Evolutionary conservation across 768 basidiomycete genomes (phyloP), one percentile per base, ranked within the genome.

Genomic region (Boletellus ananas): DNA sequence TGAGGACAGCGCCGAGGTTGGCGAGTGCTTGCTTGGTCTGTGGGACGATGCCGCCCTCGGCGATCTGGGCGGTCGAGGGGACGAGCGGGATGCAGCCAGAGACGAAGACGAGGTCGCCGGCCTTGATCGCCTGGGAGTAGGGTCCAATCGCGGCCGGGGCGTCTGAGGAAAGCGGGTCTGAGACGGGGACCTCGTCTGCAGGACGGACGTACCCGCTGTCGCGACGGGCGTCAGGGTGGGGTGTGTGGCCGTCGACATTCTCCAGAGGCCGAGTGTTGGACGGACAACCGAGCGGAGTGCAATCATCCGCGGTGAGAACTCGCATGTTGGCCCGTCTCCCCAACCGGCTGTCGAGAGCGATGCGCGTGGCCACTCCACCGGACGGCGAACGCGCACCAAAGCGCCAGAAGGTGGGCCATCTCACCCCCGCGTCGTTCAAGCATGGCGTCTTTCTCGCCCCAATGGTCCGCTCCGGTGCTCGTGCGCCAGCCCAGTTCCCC

Each of bases 391-490:
- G 66, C 23, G 66, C 72, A 11, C 25, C 71, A 0, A 89, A 89
- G 63, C 78, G 81, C 8, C 70, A 73, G 35, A 80, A 74, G 58
- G 58, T 79, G 9, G 80, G 78, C 14, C 79, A 82, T 56, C 75
- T 90, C 16, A 84, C 84, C 0, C 63, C 75, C 1, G 82, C 84
- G 25, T 84, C 91, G 55, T 99, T 93, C 73, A 85, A 85, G 56
- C 78, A 90, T 71, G 94, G 93, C 10, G 74, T 97, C 27, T 87
- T 96, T 62, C 79, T 99, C n/a, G 95, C 96, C 3, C 96, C 96
- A 2, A 99, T 99, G 96, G 96, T 99, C 45, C 81, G 94, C 63
- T 95, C 91, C 50, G 91, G 94, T 52, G 86, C 87, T 56, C 70
- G 90, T 93, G 69, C 61, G 87, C 79, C 36, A 34, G 13, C 34